These are phyloP conservation scores for Cochlearia excelsa DNA, from an alignment of 345 rosid species.

Conservation along the genomic window DNA sequence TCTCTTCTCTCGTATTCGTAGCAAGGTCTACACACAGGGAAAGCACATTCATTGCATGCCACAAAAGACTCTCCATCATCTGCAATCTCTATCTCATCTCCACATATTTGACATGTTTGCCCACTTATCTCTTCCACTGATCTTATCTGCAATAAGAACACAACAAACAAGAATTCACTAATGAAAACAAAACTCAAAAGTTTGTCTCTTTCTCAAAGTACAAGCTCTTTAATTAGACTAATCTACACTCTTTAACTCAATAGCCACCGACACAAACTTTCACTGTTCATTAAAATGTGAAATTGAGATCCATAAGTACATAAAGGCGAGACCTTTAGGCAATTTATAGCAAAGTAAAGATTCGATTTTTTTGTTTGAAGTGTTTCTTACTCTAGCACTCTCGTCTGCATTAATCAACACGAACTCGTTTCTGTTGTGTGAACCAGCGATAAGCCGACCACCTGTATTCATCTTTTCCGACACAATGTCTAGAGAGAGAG, in stretches of 20 bases:
- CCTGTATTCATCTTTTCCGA: conserved; percentile 53
- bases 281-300: conserved; percentile 22
- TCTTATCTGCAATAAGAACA: conserved; percentile 46
- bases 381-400: conserved; percentile 54
- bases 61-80: conserved; percentile 80
- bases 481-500: conserved; percentile 8
- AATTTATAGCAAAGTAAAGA: not conserved
- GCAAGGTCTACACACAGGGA: conserved; percentile 90
- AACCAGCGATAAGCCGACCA: conserved; percentile 86
- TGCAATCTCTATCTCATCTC: conserved; percentile 73
- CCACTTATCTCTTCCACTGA: conserved; percentile 68
- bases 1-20: conserved; percentile 91
- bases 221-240: not conserved
- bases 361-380: not conserved
- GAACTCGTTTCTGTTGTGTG: conserved; percentile 89
- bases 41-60: conserved; percentile 97
- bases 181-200: not conserved
- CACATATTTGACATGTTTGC: conserved; percentile 88
- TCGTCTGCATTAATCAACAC: conserved; percentile 81
- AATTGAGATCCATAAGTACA: conserved; percentile 30
- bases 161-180: not conserved
- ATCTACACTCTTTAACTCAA: not conserved
- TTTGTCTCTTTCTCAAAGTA: not conserved
- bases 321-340: conserved; percentile 21
- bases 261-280: conserved; percentile 27